A percentile compares a stretch with the other conserved stretches of the same genome.
Evolutionary conservation across 176 grass and related monocot species (phyloP).

Genomic region (Metroxylon sagu): DNA sequence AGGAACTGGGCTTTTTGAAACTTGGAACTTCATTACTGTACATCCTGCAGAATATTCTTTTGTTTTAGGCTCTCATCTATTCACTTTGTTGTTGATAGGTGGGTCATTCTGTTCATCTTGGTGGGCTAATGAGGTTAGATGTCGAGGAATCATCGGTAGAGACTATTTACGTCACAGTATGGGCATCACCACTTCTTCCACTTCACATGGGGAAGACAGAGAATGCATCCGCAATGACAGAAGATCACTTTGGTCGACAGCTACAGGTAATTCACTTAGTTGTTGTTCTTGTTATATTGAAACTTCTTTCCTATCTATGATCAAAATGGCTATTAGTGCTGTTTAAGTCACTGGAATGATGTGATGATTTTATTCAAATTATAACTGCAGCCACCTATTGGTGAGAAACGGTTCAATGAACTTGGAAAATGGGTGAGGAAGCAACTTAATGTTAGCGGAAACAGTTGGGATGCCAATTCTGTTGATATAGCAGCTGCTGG

Average conservation of each 20-base stretch:
- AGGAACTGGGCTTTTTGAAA: no score
- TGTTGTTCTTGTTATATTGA: neutral
- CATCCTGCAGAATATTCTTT: no score
- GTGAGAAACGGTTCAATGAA: conserved; percentile 39
- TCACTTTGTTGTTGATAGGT: conserved; percentile 21
- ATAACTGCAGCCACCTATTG: conserved; percentile 65
- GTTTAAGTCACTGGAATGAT: neutral
- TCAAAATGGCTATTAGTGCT: neutral
- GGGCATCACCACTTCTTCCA: conserved; percentile 72
- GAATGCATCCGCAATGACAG: conserved; percentile 39
- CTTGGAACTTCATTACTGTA: no score
- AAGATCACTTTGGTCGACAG: conserved; percentile 65
- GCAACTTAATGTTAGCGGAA: conserved; percentile 46
- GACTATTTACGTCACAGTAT: conserved; percentile 69
- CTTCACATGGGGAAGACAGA: conserved; percentile 93
- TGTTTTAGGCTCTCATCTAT: neutral
- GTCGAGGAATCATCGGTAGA: conserved; percentile 55
- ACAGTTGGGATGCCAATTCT: conserved; percentile 63
- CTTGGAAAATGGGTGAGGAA: conserved; percentile 78
- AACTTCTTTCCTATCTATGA: neutral
- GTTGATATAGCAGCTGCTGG: conserved; percentile 68
- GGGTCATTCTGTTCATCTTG: conserved; percentile 73
- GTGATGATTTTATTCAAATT: neutral
- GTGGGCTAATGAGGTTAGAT: conserved; percentile 56
- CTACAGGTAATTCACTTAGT: conserved; percentile 41